Base-by-base conservation (phyloP, 805 yeast species). In the Yamadazyma akitaensis region DNA sequence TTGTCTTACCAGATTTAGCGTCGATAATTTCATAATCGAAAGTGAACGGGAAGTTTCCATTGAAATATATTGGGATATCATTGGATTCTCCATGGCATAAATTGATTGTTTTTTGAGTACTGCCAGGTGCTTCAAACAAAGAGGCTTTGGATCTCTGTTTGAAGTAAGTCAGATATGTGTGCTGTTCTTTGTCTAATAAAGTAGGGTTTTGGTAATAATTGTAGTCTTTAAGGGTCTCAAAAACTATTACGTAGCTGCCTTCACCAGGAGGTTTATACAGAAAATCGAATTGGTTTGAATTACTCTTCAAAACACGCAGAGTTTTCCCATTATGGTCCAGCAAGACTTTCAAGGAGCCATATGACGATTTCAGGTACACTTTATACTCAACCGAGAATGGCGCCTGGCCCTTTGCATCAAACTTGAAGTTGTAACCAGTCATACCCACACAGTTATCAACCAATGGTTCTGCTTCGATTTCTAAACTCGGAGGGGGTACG, bases 361-460 rank as follows among this genome's bases (percentile, higher is more conserved):
- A 60, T 8, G 65, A 54, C 3, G 57, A 48, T 47, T 80, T 78
- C 16, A 43, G 46, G 56, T 79, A 85, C 12, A 84, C 81, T 37
- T 77, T 75, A 50, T 84, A 83, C 35, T 73, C 76, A 19, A 89
- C 73, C 45, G 75, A 75, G 67, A 85, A 94, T 1, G 98, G 97
- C 0, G 96, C 86, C 25, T 82, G 79, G 14, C 99, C 98, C 0
- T 75, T 64, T 48, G 91, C 72, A 42, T 84, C 87, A 51, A 88
- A 89, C 28, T 76, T 73, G 49, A 90, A 81, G 19, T 71, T 70
- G 54, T 73, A 80, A 0, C 97, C 99, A 8, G 89, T 83, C 38
- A 90, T 88, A 0, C 99, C 99, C 26, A 94, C 86, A 68, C 99
- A 94, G 41, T 85, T 80, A 57, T 92, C 98, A 21, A 81, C 72